These are phyloP conservation scores for Neurospora africana DNA, from an alignment of 495 filamentous ascomycete species.

Conservation along the genomic window DNA sequence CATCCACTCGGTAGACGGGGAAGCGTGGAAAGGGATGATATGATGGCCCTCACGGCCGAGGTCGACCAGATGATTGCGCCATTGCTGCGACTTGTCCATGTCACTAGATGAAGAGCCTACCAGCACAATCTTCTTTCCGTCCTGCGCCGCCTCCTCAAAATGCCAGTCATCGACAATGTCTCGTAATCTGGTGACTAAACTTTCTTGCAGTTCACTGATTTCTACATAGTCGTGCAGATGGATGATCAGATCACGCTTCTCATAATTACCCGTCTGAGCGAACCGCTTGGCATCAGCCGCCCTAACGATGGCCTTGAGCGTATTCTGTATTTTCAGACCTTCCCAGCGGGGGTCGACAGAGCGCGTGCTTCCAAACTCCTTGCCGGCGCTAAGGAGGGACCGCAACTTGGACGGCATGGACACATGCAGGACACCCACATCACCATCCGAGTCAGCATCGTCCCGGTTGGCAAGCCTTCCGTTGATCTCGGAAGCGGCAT, in stretches of 20 bases:
- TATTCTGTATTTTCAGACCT: conserved; percentile 31
- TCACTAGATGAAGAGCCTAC: conserved; percentile 52
- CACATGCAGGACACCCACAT: conserved; percentile 13
- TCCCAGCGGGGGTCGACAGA: conserved; percentile 29
- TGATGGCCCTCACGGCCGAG: conserved; percentile 20
- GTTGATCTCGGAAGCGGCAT: conserved; percentile 42
- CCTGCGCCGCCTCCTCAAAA: conserved; percentile 14
- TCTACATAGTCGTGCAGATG: conserved; percentile 75
- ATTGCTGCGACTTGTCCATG: conserved; percentile 17
- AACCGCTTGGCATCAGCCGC: conserved; percentile 18
- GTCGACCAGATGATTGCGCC: conserved; percentile 22
- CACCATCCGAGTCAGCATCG: conserved; percentile 6
- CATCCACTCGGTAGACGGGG: background rate
- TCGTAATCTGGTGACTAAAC: conserved; percentile 54
- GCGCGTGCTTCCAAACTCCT: background rate
- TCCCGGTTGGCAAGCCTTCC: conserved; percentile 18
- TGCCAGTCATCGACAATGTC: conserved; percentile 57
- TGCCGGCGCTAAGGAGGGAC: conserved; percentile 8
- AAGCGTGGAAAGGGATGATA: conserved; percentile 20
- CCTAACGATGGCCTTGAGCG: conserved; percentile 28
- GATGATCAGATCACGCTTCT: conserved; percentile 44
- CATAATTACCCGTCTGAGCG: background rate
- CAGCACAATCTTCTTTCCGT: conserved; percentile 62
- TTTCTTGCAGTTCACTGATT: conserved; percentile 50
- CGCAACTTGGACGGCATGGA: conserved; percentile 15